phyloP scores from a whole-genome alignment of 345 rosid species.

The Melaleuca alternifolia region DNA sequence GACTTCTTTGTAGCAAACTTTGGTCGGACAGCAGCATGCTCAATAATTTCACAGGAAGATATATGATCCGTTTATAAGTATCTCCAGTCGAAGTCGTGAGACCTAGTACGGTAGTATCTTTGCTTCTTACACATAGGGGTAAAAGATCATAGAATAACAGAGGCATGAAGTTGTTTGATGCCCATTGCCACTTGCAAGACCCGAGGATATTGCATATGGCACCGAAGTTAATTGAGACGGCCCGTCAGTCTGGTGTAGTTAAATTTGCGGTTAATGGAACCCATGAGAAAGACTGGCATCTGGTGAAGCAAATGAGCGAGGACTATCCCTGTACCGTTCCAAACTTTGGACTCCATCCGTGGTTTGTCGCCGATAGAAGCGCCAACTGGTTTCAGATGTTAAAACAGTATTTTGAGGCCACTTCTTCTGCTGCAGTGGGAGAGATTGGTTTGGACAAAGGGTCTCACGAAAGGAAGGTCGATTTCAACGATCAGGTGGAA shows the following conservation, averaged over 20 bases:
- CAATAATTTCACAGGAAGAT: neutral
- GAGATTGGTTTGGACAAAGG: slow-evolving; percentile 98
- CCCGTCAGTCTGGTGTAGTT: slow-evolving; percentile 47
- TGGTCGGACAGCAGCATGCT: neutral
- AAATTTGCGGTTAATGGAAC: slow-evolving; percentile 77
- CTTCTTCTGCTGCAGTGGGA: slow-evolving; percentile 90
- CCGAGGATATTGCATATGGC: slow-evolving; percentile 51
- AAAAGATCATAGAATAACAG: neutral
- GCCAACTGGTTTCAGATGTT: slow-evolving; percentile 62
- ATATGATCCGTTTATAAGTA: neutral
- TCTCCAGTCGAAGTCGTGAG: neutral
- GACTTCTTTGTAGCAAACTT: neutral
- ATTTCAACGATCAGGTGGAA: slow-evolving; percentile 63
- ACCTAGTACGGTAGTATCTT: neutral
- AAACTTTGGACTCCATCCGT: slow-evolving; percentile 86
- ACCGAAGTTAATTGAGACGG: slow-evolving; percentile 49
- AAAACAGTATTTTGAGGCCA: slow-evolving; percentile 52
- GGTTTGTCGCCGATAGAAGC: slow-evolving; percentile 70
- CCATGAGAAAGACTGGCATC: slow-evolving; percentile 77
- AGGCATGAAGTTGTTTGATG: slow-evolving; percentile 66
- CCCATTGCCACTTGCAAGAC: slow-evolving; percentile 96
- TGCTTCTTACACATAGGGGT: neutral
- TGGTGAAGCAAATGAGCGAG: slow-evolving; percentile 70
- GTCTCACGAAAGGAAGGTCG: slow-evolving; percentile 59
- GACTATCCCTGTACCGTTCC: slow-evolving; percentile 61